Percentiles rank a stretch among this genome's conserved stretches.
phyloP scores from a whole-genome alignment of 345 rosid species.

The Brassica juncea region DNA sequence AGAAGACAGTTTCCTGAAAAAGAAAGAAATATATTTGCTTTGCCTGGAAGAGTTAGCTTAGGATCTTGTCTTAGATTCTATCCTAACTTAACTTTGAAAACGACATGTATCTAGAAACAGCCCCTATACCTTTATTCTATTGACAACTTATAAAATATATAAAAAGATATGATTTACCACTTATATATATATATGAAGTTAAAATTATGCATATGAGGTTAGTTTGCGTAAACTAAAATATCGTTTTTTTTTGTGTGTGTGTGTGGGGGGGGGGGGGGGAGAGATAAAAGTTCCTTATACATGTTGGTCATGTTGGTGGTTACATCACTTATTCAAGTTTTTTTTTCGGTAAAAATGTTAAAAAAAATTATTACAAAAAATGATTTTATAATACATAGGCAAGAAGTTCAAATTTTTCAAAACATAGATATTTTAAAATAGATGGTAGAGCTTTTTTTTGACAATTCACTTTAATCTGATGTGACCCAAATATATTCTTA shows the following conservation, averaged over 20 bases:
- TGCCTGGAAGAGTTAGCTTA: slow-evolving; percentile 45
- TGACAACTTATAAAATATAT: slow-evolving; percentile 4
- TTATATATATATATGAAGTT: not conserved
- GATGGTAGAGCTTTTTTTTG: not conserved
- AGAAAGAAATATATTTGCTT: slow-evolving; percentile 43
- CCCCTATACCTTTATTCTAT: slow-evolving; percentile 22
- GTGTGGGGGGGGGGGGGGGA: no score
- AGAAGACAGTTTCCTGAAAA: slow-evolving; percentile 27
- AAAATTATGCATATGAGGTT: not conserved
- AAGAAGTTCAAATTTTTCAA: not conserved
- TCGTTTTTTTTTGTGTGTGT: no score
- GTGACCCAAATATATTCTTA: not conserved
- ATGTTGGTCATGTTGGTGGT: not conserved
- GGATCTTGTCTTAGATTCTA: slow-evolving; percentile 47
- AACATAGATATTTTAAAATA: not conserved
- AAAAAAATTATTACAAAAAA: no score
- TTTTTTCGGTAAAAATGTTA: no score
- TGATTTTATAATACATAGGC: not conserved
- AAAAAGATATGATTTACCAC: not conserved
- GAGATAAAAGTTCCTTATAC: not conserved
- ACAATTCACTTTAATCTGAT: slow-evolving; percentile 2
- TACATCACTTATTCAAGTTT: not conserved
- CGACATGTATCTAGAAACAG: slow-evolving; percentile 44
- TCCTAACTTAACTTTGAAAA: slow-evolving; percentile 39
- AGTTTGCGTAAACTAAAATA: not conserved